Conservation (phyloP, 768 basidiomycete genomes). For the Leucocoprinus sp. region DNA sequence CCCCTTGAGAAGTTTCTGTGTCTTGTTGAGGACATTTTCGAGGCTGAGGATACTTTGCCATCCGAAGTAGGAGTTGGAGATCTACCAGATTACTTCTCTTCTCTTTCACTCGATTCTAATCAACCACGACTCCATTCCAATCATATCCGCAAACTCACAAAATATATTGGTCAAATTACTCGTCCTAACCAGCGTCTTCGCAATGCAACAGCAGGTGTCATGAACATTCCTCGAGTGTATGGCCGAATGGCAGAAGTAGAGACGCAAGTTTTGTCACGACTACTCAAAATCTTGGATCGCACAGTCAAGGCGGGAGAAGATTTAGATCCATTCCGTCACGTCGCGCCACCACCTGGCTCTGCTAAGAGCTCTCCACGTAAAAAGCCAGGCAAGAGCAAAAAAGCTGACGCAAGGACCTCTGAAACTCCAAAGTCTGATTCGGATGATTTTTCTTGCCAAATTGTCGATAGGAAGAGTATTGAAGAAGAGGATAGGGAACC, state of each 20-base stretch:
- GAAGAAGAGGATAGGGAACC: conserved; percentile 14
- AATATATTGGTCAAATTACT: conserved; percentile 58
- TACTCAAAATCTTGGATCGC: conserved; percentile 74
- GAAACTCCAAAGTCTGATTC: conserved; percentile 32
- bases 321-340: conserved; percentile 55
- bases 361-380: conserved; percentile 35
- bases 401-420: conserved; percentile 33
- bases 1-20: conserved; percentile 71
- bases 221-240: conserved; percentile 39
- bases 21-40: conserved; percentile 79
- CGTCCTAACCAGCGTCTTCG: conserved; percentile 62
- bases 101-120: conserved; percentile 45
- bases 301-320: conserved; percentile 72
- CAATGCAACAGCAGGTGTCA: conserved; percentile 29
- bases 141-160: conserved; percentile 60
- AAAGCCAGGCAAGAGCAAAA: conserved; percentile 40
- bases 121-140: conserved; percentile 52
- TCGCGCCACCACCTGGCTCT: conserved; percentile 16
- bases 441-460: conserved; percentile 18
- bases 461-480: conserved; percentile 19
- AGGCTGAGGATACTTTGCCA: conserved; percentile 60
- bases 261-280: conserved; percentile 45
- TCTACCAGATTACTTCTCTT: conserved; percentile 62
- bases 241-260: conserved; percentile 67
- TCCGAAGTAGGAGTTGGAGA: conserved; percentile 56